Percentiles rank a stretch among this genome's conserved stretches.
Conservation (phyloP, 2,329 filamentous ascomycete species). For the Chrysoporthe puriensis region DNA sequence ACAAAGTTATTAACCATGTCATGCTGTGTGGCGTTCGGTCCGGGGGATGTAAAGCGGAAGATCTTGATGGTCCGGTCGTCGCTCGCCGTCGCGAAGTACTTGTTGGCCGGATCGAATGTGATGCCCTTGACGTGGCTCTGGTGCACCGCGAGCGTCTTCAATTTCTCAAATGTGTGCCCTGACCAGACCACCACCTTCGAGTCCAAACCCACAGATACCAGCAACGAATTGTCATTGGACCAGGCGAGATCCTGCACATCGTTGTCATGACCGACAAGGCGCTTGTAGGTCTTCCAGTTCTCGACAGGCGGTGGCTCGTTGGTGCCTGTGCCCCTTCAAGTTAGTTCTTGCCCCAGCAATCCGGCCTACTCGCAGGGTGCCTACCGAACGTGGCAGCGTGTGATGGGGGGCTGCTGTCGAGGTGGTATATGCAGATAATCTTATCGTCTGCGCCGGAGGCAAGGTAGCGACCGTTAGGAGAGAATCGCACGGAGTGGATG, state of each 20-base stretch:
- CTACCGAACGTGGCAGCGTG: conserved; percentile 79
- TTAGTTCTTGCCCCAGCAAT: conserved; percentile 1
- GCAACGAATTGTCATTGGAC: conserved; percentile 92
- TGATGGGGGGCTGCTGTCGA: conserved; percentile 80
- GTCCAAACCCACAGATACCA: conserved; percentile 94
- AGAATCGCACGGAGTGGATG: conserved; percentile 96
- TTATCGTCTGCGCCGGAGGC: conserved; percentile 98
- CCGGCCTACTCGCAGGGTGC: conserved; percentile 32
- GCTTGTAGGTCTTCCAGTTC: conserved; percentile 95
- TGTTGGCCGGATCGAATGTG: conserved; percentile 97
- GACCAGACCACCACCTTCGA: conserved; percentile 99
- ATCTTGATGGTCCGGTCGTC: conserved; percentile 97
- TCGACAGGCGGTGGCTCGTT: conserved; percentile 92
- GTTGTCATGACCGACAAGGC: conserved; percentile 95
- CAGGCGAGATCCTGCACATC: conserved; percentile 98
- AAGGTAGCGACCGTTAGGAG: conserved; percentile 90
- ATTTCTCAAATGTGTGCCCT: conserved; percentile 94
- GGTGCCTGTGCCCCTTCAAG: conserved; percentile 54
- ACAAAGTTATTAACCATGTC: conserved; percentile 98
- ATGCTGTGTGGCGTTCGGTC: conserved; percentile 88
- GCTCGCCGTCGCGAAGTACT: conserved; percentile 97
- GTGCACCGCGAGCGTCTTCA: conserved; percentile 91
- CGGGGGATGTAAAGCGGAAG: conserved; percentile 89
- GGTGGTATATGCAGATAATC: conserved; percentile 94
- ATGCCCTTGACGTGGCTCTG: conserved; percentile 99